Conservation (phyloP, 345 rosid species). For the Eucalyptus albens region DNA sequence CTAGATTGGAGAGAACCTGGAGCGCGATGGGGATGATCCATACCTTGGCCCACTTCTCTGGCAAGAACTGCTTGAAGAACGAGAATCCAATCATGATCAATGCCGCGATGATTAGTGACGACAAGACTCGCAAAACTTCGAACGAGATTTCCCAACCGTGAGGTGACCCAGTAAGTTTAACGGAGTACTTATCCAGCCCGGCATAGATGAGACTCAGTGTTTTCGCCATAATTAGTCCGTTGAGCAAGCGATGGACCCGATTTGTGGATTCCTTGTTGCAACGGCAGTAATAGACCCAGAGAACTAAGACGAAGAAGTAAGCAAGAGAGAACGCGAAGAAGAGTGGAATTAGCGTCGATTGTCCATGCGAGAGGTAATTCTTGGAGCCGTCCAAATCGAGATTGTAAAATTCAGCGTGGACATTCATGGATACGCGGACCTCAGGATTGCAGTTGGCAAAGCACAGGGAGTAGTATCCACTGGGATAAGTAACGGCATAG, state of each 20-base stretch:
- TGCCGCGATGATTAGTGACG: neutral
- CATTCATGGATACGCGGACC: slow-evolving; percentile 61
- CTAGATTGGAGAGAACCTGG: neutral
- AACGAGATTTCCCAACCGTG: neutral
- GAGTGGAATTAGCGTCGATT: slow-evolving; percentile 50
- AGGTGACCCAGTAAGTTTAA: neutral
- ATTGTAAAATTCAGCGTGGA: slow-evolving; percentile 58
- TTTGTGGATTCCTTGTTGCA: slow-evolving; percentile 35
- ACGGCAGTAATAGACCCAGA: slow-evolving; percentile 44
- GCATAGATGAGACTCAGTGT: neutral
- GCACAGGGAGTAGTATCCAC: slow-evolving; percentile 55
- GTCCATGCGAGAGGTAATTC: slow-evolving; percentile 69
- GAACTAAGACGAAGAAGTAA: slow-evolving; percentile 30
- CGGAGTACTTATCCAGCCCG: neutral
- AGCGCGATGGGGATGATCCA: neutral
- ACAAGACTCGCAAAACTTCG: accelerated
- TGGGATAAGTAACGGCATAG: slow-evolving; percentile 32
- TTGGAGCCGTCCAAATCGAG: slow-evolving; percentile 36
- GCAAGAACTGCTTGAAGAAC: neutral
- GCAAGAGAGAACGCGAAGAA: slow-evolving; percentile 31
- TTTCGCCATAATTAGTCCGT: neutral
- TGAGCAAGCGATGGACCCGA: slow-evolving; percentile 31
- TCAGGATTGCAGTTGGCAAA: slow-evolving; percentile 77
- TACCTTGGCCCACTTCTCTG: neutral
- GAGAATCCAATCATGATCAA: neutral